These are phyloP conservation scores for Maudiozyma humilis DNA, from an alignment of 1,139 yeast genomes.

Conservation along the genomic window DNA sequence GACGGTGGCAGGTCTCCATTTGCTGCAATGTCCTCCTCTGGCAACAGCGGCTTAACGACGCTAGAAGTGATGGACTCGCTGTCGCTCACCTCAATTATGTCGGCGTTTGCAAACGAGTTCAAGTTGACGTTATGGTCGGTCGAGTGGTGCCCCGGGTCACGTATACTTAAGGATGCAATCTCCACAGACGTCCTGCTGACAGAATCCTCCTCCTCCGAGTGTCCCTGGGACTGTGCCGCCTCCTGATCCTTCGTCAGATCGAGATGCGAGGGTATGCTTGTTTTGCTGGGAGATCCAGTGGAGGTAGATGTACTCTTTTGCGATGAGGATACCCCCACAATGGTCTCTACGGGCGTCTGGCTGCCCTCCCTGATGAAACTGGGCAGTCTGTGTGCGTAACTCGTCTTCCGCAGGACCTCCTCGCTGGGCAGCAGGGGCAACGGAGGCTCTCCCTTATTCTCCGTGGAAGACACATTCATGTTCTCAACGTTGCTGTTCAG, in stretches of 20 bases:
- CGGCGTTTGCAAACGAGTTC: not conserved
- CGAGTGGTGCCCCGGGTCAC: not conserved
- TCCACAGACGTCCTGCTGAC: not conserved
- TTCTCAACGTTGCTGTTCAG: not conserved
- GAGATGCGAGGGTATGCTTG: slow-evolving; percentile 1
- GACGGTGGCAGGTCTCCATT: slow-evolving; percentile 6
- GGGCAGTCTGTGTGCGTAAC: slow-evolving; percentile 6
- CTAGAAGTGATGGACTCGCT: slow-evolving; percentile 22
- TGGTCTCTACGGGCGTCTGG: slow-evolving; percentile 1
- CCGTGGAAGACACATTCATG: not conserved
- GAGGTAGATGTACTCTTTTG: not conserved
- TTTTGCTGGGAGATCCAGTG: not conserved
- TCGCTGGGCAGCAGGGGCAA: slow-evolving; percentile 8
- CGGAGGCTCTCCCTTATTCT: slow-evolving; percentile 1
- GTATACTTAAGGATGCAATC: not conserved
- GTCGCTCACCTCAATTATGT: slow-evolving; percentile 11
- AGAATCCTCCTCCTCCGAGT: not conserved
- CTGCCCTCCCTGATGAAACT: slow-evolving; percentile 1
- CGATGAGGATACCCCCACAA: not conserved
- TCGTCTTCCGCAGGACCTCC: slow-evolving; percentile 7
- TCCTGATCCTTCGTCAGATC: not conserved
- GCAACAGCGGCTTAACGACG: slow-evolving; percentile 18
- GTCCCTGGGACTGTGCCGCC: not conserved
- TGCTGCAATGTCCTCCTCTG: not conserved
- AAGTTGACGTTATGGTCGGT: not conserved